Percentiles rank a stretch among this genome's conserved stretches.
Evolutionary conservation across 2,329 filamentous ascomycete genomes (phyloP).

Genomic region (Herpotrichia juniperi): DNA sequence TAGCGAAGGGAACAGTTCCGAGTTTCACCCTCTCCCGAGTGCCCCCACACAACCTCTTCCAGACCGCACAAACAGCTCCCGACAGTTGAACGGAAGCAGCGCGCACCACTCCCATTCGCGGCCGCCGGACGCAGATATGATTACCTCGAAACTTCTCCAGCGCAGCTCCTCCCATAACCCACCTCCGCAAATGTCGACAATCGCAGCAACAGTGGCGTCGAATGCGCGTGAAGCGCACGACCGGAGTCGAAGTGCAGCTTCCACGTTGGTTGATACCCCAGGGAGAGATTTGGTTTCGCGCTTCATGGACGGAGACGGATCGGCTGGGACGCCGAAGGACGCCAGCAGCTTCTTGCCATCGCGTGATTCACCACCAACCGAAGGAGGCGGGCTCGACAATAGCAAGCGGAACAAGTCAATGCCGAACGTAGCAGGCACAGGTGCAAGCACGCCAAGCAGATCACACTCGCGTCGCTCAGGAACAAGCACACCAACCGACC

Average conservation of each 20-base stretch:
- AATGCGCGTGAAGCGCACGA: conserved; percentile 40
- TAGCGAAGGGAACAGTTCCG: conserved; percentile 19
- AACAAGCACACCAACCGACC: conserved; percentile 48
- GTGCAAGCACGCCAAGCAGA: conserved; percentile 26
- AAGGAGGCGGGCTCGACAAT: conserved; percentile 30
- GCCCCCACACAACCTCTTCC: conserved; percentile 24
- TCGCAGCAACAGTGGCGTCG: conserved; percentile 59
- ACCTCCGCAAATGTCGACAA: conserved; percentile 69
- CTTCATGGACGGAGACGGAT: conserved; percentile 51
- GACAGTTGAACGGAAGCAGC: conserved; percentile 36
- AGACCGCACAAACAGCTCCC: conserved; percentile 31
- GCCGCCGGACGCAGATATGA: conserved; percentile 64
- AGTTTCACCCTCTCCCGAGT: conserved; percentile 12
- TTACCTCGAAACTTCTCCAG: conserved; percentile 71
- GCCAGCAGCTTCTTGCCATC: conserved; percentile 42
- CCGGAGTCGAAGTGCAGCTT: conserved; percentile 45
- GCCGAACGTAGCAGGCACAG: conserved; percentile 42
- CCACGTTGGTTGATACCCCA: conserved; percentile 47
- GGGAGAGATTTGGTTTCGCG: conserved; percentile 51
- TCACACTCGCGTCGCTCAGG: conserved; percentile 40
- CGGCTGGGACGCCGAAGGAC: conserved; percentile 48
- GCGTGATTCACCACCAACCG: conserved; percentile 25
- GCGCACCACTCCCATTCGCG: conserved; percentile 42
- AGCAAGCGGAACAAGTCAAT: conserved; percentile 46
- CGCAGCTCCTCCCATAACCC: conserved; percentile 66